Percentiles rank a stretch among this genome's conserved stretches.
These are phyloP conservation scores for Aspergillus spinulosporus DNA, from an alignment of 2,329 filamentous ascomycete genomes.

Conservation along the genomic window DNA sequence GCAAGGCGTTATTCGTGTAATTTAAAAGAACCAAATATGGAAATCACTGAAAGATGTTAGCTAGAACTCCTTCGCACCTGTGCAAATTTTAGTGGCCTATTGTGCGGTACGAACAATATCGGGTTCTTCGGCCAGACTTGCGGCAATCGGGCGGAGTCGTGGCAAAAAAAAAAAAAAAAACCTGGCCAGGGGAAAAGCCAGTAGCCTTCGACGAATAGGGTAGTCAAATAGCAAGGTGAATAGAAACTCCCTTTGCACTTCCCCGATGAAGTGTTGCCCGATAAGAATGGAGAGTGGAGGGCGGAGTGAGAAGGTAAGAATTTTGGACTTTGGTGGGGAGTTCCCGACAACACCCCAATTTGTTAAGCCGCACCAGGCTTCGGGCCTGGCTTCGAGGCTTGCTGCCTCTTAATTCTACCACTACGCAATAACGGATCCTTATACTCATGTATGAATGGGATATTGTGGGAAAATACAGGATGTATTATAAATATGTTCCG, in stretches of 20 bases:
- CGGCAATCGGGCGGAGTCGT: constrained; percentile 15
- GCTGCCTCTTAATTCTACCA: too few species aligned
- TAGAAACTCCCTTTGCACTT: constrained; percentile 14
- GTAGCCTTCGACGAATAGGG: constrained; percentile 5
- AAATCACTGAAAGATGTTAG: background rate
- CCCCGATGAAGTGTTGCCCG: constrained; percentile 17
- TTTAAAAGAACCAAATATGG: background rate
- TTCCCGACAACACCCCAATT: constrained; percentile 7
- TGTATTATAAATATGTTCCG: background rate
- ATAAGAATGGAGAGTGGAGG: constrained; percentile 17
- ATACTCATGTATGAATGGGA: too few species aligned
- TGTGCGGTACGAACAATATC: constrained; percentile 22
- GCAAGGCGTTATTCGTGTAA: background rate
- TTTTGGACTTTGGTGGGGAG: constrained; percentile 28
- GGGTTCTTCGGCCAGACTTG: constrained; percentile 14
- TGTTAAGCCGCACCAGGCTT: constrained; percentile 8
- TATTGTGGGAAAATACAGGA: too few species aligned
- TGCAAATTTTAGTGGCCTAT: constrained; percentile 10
- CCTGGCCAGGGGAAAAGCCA: background rate
- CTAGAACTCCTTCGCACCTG: background rate
- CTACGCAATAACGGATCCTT: too few species aligned
- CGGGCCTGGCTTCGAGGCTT: background rate
- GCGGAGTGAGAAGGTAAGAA: constrained; percentile 20
- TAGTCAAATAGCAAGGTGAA: constrained; percentile 1
- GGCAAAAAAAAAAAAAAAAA: constrained; percentile 10